Evolutionary conservation across 1,139 yeast species (phyloP), one percentile per base, ranked within the genome.

Genomic region (Debaryomycetaceae sp.): DNA sequence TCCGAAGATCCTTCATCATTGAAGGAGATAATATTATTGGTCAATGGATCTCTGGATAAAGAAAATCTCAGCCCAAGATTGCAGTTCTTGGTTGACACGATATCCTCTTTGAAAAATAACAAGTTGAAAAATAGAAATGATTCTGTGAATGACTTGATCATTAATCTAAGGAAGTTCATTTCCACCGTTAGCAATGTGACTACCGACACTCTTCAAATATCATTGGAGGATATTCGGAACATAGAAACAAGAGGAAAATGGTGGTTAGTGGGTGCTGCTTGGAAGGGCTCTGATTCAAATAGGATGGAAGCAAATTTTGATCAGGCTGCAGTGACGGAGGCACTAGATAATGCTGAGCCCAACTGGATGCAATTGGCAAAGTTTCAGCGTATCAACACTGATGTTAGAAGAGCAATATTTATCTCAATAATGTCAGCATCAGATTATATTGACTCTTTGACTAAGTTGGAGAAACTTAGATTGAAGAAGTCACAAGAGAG

Each of bases 221-320:
- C 89, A 2, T 69, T 95, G 33, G 84, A 81, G 41, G 99, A 95
- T 66, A 90, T 95, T 46, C 81, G 80, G 42, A 81, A 80, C 50
- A 76, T 88, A 27, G 87, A 83, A 9, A 79, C 84, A 0, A 79
- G 83, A 51, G 99, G 99, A 45, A 93, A 91, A 63, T 95, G 99
- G 99, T 95, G 99, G 99, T 73, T 93, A 38, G 91, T 95, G 34
- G 99, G 99, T 39, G 87, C 98, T 4, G 97, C 99, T 0, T 93
- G 98, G 97, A 87, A 81, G 57, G 91, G 91, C 1, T 57, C 59
- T 42, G 75, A 73, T 31, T 57, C 55, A 11, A 52, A 56, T 11
- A 62, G 48, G 2, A 44, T 44, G 3, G 66, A 60, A 9, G 68
- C 64, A 9, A 64, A 59, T 24, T 62, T 62, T 3, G 60, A 71